Evolutionary conservation across 306 rosid species (phyloP).

Genomic region (Prosopis cineraria): DNA sequence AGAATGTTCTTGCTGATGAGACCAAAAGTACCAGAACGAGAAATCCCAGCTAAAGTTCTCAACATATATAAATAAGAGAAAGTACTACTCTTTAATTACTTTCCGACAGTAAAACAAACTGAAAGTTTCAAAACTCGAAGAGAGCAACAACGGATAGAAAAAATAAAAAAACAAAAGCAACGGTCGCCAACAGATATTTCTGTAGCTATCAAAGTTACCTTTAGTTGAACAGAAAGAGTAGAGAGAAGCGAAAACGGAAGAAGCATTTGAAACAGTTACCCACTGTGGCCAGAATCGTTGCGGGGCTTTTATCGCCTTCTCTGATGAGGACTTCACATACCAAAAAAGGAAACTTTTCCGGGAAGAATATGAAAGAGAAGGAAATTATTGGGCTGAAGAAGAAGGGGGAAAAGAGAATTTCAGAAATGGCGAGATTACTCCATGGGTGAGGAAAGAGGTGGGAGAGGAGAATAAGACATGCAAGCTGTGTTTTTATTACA

Average conservation of each 20-base stretch:
- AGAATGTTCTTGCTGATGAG: conserved; percentile 52
- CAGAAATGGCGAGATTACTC: conserved; percentile 38
- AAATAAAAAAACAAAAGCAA: conserved; percentile 30
- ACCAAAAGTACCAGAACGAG: conserved; percentile 48
- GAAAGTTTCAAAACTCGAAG: conserved; percentile 41
- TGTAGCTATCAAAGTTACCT: conserved; percentile 37
- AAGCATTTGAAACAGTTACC: conserved; percentile 61
- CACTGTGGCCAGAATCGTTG: conserved; percentile 66
- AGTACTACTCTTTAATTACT: conserved; percentile 35
- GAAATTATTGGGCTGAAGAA: conserved; percentile 4
- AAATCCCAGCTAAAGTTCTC: conserved; percentile 28
- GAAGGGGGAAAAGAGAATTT: conserved; percentile 29
- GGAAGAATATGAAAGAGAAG: conserved; percentile 28
- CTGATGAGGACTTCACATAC: conserved; percentile 26
- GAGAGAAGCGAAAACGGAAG: conserved; percentile 18
- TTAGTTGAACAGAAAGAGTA: conserved; percentile 59
- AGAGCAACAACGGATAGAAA: conserved; percentile 42
- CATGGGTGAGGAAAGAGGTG: conserved; percentile 19
- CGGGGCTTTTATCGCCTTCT: conserved; percentile 34
- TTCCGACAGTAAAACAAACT: conserved; percentile 26
- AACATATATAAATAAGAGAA: conserved; percentile 30
- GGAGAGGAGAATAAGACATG: conserved; percentile 32
- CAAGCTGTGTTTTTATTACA: conserved; percentile 11
- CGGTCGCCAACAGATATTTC: conserved; percentile 44
- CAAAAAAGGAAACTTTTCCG: conserved; percentile 38